Evolutionary conservation across 2,329 filamentous ascomycete genomes (phyloP), one percentile per base, ranked within the genome.

Genomic region (Plectosphaerella sp.): DNA sequence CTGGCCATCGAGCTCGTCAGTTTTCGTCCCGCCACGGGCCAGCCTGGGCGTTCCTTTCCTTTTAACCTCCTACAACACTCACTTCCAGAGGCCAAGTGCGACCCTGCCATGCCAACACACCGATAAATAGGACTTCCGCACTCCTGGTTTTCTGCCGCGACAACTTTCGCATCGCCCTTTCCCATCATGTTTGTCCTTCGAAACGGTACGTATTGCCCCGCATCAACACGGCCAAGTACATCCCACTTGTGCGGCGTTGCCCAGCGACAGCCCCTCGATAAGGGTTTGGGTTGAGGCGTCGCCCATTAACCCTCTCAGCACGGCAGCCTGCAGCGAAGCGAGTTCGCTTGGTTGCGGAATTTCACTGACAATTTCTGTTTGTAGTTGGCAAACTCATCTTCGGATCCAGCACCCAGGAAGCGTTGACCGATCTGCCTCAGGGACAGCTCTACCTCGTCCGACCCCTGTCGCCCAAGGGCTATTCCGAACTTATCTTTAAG

Each of bases 401-500:
- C 68, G 91, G 95, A 66, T 83, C 80, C 56, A 83, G 83, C 64
- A 90, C 85, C 67, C 93, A 97, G 70, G 92, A 97, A 75, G 88
- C 91, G 47, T 84, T 99, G 66, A 91, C 96, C 72, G 92, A 97
- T 68, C 86, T 99, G 43, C 86, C 92, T 15, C 91, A 97, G 71
- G 94, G 94, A 66, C 92, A 97, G 71, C 89, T 99, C 45, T 99
- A 97, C 71, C 87, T 99, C 60, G 94, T 99, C 62, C 89, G 94
- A 62, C 94, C 94, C 11, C 83, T 91, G 48, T 97, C 93, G 8
- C 91, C 93, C 52, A 99, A 99, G 71, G 94, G 94, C 59, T 97
- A 97, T 69, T 97, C 93, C 2, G 94, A 99, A 72, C 91, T 97
- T 67, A 96, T 99, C 72, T 99, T 97, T 80, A 96, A 94, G 71